Base-by-base conservation (phyloP, 1,284 basidiomycete species). In the Ganoderma resinaceum region DNA sequence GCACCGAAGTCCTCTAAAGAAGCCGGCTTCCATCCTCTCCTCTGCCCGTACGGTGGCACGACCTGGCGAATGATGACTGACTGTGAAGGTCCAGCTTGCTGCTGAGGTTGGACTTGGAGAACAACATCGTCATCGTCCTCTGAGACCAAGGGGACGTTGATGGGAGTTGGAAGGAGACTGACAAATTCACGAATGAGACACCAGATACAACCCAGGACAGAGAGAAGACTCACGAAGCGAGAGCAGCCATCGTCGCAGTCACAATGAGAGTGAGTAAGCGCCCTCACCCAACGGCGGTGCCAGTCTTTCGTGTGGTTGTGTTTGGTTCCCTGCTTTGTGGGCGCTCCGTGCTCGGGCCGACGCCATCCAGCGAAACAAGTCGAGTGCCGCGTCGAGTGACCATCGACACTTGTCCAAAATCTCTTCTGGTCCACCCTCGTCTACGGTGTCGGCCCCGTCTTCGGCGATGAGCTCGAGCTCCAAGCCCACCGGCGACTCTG, bases 21-120 rank as follows among this genome's bases (percentile, higher is more conserved):
- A 53, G 87, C 87, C 26, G 97, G 97, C 77, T 90, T 94, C 97
- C 97, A 99, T 68, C 90, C 92, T 73, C 81, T 85, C 69, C 97
- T 87, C 77, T 92, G 90, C 8, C 97, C 94, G 79, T 99, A 99
- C 6, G 91, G 86, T 31, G 95, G 95, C 42, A 92, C 83, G 49
- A 80, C 82, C 49, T 80, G 79, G 62, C 93, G 83, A 78, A 87
- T 78, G 68, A 86, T 82, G 62, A 92, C 76, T 6, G 86, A 78
- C 52, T 74, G 77, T 23, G 85, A 81, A 14, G 82, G 80, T 49
- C 78, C 71, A 42, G 77, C 79, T 37, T 74, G 76, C 61, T 74
- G 73, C 68, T 75, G 75, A 20, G 55, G 38, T 49, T 68, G 71
- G n/a, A 65, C 57, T 23, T 63, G 68, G 26, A 68, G 53, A 20